A percentile compares a stretch with the other conserved stretches of the same genome.
phyloP scores from a whole-genome alignment of 2,329 filamentous ascomycete species.

The Ampelomyces quisqualis region DNA sequence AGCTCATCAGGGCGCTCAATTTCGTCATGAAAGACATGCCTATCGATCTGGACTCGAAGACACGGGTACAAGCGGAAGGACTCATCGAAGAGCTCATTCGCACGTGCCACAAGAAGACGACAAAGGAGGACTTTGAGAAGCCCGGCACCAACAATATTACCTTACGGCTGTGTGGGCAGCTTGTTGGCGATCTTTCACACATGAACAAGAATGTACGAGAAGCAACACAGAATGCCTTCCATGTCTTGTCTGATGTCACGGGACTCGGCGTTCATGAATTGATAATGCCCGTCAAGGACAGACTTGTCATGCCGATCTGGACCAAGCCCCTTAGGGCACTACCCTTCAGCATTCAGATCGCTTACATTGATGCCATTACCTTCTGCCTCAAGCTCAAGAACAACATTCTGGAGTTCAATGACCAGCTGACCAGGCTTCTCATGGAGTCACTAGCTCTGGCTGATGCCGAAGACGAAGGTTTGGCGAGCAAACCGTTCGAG shows the following conservation, averaged over 20 bases:
- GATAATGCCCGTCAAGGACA: conserved; percentile 84
- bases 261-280: conserved; percentile 82
- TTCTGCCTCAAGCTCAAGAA: conserved; percentile 89
- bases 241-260: conserved; percentile 76
- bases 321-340: conserved; percentile 90
- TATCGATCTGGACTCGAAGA: conserved; percentile 86
- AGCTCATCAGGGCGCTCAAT: conserved; percentile 87
- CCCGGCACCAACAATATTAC: conserved; percentile 66
- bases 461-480: conserved; percentile 88
- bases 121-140: conserved; percentile 75
- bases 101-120: conserved; percentile 74
- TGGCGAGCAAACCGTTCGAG: conserved; percentile 83
- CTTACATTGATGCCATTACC: conserved; percentile 95
- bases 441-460: conserved; percentile 92
- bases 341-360: conserved; percentile 93
- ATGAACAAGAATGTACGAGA: conserved; percentile 95
- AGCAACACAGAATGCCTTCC: conserved; percentile 77
- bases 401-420: conserved; percentile 88
- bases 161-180: conserved; percentile 75
- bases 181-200: conserved; percentile 86
- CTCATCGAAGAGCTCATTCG: conserved; percentile 78
- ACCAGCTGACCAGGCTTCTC: conserved; percentile 82
- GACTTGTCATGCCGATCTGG: conserved; percentile 87
- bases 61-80: conserved; percentile 76
- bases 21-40: conserved; percentile 99